phyloP scores from a whole-genome alignment of 108 stramenopile species.

The Skeletonema costatum region DNA sequence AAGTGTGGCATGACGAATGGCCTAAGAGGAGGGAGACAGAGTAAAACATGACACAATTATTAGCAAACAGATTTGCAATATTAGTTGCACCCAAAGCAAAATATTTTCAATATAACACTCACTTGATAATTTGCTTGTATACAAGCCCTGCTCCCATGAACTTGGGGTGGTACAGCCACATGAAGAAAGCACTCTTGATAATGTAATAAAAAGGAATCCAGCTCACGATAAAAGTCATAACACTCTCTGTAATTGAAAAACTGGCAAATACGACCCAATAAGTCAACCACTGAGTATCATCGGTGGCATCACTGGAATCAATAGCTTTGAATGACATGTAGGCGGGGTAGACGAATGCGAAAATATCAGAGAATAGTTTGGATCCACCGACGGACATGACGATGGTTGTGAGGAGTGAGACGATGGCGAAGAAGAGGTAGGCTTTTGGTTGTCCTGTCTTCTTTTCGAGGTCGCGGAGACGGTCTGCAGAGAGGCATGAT shows the following conservation, averaged over 20 bases:
- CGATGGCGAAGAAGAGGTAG: slow-evolving; percentile 63
- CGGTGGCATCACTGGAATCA: slow-evolving; percentile 69
- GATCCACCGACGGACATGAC: slow-evolving; percentile 65
- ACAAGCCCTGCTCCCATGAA: slow-evolving; percentile 77
- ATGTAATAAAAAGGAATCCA: slow-evolving; percentile 85
- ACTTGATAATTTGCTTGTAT: slow-evolving; percentile 66
- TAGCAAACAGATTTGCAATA: background rate
- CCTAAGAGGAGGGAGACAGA: slow-evolving; percentile 4
- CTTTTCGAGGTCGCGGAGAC: slow-evolving; percentile 73
- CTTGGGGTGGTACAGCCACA: slow-evolving; percentile 87
- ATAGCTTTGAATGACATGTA: slow-evolving; percentile 98
- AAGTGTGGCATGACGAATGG: slow-evolving; percentile 66
- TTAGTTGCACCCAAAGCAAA: background rate
- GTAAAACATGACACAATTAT: background rate
- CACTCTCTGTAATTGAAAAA: slow-evolving; percentile 70
- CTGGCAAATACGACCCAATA: slow-evolving; percentile 96
- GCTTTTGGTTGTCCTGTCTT: slow-evolving; percentile 83
- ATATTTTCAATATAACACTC: slow-evolving; percentile 3
- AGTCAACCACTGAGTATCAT: slow-evolving; percentile 95
- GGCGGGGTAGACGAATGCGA: slow-evolving; percentile 95
- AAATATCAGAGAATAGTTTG: slow-evolving; percentile 85
- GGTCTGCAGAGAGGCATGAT: slow-evolving; percentile 48
- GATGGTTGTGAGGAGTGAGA: slow-evolving; percentile 33
- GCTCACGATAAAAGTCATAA: slow-evolving; percentile 48
- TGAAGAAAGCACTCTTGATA: slow-evolving; percentile 74